Evolutionary conservation across 805 yeast genomes (phyloP).

Genomic region (Wickerhamomyces rabaulensis): DNA sequence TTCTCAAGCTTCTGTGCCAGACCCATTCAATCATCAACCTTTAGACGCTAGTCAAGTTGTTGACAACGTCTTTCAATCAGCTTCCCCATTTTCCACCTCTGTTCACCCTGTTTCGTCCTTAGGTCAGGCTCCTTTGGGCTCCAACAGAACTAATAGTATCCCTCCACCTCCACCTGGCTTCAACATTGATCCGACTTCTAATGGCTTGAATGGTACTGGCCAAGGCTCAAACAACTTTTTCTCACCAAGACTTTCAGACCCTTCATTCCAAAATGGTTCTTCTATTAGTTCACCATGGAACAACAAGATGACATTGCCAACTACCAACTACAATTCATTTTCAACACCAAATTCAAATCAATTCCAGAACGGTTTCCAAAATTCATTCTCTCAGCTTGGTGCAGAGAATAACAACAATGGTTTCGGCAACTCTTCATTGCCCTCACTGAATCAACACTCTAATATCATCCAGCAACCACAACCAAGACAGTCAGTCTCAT

Average conservation of each 20-base stretch:
- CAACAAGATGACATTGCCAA: neutral
- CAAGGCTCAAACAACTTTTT: neutral
- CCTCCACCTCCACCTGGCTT: neutral
- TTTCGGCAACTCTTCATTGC: neutral
- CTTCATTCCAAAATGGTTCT: neutral
- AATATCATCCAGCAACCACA: neutral
- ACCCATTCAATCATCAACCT: neutral
- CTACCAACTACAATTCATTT: neutral
- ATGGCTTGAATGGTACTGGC: neutral
- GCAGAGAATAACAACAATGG: neutral
- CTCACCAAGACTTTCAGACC: neutral
- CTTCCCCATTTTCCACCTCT: slow-evolving; percentile 6
- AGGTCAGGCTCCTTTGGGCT: neutral
- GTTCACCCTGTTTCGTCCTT: neutral
- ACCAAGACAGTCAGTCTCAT: neutral
- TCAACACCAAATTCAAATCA: neutral
- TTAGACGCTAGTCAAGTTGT: slow-evolving; percentile 1
- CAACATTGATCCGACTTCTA: neutral
- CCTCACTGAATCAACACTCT: neutral
- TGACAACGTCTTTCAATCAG: slow-evolving; percentile 2
- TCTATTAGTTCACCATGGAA: slow-evolving; percentile 3
- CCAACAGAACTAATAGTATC: neutral
- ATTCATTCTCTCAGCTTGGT: neutral
- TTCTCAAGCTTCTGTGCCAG: slow-evolving; percentile 2
- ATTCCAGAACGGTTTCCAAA: neutral